Evolutionary conservation across 2,329 filamentous ascomycete genomes (phyloP).

Genomic region (Metarhizium robertsii): DNA sequence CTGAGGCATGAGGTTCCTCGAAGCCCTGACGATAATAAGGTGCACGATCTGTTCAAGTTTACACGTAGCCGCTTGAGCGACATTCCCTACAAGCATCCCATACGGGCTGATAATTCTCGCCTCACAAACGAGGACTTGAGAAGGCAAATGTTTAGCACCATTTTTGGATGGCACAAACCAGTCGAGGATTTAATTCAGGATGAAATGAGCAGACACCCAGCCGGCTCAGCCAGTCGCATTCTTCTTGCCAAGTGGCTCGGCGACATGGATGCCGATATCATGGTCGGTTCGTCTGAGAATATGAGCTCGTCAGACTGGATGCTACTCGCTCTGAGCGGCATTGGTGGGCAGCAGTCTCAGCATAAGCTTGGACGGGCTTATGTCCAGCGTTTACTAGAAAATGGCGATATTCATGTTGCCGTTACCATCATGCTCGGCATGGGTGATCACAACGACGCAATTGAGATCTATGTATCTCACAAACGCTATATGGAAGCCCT

Average conservation of each 20-base stretch:
- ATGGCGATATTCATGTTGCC: constrained; percentile 83
- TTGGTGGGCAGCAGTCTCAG: constrained; percentile 65
- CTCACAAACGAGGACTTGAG: constrained; percentile 73
- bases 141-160: constrained; percentile 81
- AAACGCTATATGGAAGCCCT: constrained; percentile 89
- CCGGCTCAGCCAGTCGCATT: constrained; percentile 68
- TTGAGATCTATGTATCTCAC: constrained; percentile 91
- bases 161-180: constrained; percentile 92
- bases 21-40: constrained; percentile 63
- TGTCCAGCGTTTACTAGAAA: constrained; percentile 80
- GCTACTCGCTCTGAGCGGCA: constrained; percentile 82
- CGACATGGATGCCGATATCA: constrained; percentile 70
- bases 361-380: constrained; percentile 88
- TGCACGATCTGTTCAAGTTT: constrained; percentile 77
- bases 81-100: constrained; percentile 67
- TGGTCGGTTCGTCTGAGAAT: constrained; percentile 72
- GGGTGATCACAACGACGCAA: constrained; percentile 86
- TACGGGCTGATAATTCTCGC: constrained; percentile 44
- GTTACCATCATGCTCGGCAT: constrained; percentile 89
- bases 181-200: constrained; percentile 74
- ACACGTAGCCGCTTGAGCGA: constrained; percentile 73
- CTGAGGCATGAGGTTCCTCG: constrained; percentile 72
- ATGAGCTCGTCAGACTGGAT: constrained; percentile 97
- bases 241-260: constrained; percentile 89
- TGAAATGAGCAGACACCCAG: constrained; percentile 66